A percentile compares a stretch with the other conserved stretches of the same genome.
These are phyloP conservation scores for Epichloe baconii DNA, from an alignment of 2,329 filamentous ascomycete genomes.

Conservation along the genomic window DNA sequence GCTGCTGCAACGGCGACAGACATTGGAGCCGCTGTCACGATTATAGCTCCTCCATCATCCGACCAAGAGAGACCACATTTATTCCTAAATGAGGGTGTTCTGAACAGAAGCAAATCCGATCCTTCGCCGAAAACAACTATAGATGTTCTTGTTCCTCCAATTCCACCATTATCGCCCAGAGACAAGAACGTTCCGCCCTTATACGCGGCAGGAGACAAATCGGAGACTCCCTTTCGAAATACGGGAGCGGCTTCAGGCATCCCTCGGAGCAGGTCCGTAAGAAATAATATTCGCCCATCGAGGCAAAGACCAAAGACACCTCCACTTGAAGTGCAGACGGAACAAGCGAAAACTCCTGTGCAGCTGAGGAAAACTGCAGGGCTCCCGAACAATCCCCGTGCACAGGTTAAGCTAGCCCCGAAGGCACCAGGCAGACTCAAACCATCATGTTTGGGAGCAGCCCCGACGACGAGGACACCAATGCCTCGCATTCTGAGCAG, in stretches of 20 bases:
- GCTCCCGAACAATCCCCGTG: conserved; percentile 34
- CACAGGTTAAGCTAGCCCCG: conserved; percentile 20
- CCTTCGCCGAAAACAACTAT: not conserved
- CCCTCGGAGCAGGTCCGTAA: conserved; percentile 19
- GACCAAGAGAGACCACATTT: not conserved
- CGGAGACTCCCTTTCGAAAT: not conserved
- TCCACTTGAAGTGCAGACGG: conserved; percentile 9
- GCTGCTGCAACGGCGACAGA: not conserved
- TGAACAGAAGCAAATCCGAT: not conserved
- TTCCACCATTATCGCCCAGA: conserved; percentile 3
- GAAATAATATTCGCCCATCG: conserved; percentile 19
- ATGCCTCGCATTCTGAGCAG: not conserved
- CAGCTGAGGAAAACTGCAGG: conserved; percentile 33
- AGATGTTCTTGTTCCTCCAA: conserved; percentile 7
- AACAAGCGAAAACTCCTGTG: conserved; percentile 21
- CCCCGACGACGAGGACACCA: conserved; percentile 41
- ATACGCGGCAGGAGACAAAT: not conserved
- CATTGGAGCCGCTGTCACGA: not conserved
- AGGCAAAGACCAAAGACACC: conserved; percentile 13
- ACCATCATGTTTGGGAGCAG: conserved; percentile 44
- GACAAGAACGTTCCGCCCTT: not conserved
- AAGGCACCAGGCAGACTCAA: conserved; percentile 18
- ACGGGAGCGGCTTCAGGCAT: conserved; percentile 11
- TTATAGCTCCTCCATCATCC: not conserved
- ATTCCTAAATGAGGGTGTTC: not conserved